Evolutionary conservation across 768 basidiomycete genomes (phyloP).

Genomic region (Daedaleopsis sinensis): DNA sequence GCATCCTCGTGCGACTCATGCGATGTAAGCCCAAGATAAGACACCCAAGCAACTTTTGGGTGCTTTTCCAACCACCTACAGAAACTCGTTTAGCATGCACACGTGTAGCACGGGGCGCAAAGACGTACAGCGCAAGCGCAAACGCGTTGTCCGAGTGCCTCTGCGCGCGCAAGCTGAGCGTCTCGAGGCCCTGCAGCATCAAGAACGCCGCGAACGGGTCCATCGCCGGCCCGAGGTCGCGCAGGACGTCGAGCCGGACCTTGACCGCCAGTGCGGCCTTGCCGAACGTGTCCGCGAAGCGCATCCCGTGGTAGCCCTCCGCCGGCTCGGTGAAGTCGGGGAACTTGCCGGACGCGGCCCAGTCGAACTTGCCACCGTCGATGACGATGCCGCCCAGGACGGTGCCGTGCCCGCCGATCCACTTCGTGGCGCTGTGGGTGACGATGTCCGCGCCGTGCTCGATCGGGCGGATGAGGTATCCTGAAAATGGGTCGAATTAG

Average conservation of each 20-base stretch:
- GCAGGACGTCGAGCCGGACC: conserved; percentile 62
- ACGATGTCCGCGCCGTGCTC: conserved; percentile 79
- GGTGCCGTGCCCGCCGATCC: conserved; percentile 84
- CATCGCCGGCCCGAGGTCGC: conserved; percentile 68
- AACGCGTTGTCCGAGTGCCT: conserved; percentile 74
- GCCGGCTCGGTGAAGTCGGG: conserved; percentile 74
- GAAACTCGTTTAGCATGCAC: background rate
- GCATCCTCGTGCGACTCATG: conserved; percentile 69
- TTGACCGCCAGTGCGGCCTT: conserved; percentile 64
- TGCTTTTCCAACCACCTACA: conserved; percentile 61
- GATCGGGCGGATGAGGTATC: conserved; percentile 70
- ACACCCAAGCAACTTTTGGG: conserved; percentile 73
- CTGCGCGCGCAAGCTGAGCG: conserved; percentile 70
- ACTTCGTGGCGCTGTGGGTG: conserved; percentile 81
- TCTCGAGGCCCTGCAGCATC: conserved; percentile 77
- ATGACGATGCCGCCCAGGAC: conserved; percentile 78
- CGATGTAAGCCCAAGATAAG: conserved; percentile 67
- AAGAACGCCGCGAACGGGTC: conserved; percentile 79
- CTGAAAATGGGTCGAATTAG: conserved; percentile 4
- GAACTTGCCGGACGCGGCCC: conserved; percentile 68
- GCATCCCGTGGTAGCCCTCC: conserved; percentile 76
- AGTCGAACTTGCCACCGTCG: conserved; percentile 79
- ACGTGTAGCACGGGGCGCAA: background rate
- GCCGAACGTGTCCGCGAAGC: conserved; percentile 70
- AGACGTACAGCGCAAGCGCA: conserved; percentile 57